Evolutionary conservation across 2,329 filamentous ascomycete genomes (phyloP).

Genomic region (Alternaria tenuissima): DNA sequence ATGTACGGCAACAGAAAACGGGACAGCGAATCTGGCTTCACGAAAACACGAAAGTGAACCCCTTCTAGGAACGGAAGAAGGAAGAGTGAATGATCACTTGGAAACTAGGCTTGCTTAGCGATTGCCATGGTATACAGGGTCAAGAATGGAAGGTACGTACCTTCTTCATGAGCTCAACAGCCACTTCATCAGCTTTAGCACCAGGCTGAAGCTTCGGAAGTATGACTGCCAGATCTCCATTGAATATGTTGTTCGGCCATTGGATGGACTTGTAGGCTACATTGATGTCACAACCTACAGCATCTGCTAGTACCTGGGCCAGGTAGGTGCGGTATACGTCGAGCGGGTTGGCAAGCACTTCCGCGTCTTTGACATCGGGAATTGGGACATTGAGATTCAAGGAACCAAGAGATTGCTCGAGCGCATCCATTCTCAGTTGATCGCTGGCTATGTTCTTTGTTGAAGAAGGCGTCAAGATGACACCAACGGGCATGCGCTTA

Average conservation of each 20-base stretch:
- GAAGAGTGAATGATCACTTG: constrained; percentile 71
- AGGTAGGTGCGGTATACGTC: constrained; percentile 37
- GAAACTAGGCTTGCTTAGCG: constrained; percentile 59
- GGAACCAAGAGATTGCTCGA: constrained; percentile 10
- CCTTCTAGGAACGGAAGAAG: constrained; percentile 67
- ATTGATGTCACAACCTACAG: constrained; percentile 23
- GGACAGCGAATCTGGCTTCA: constrained; percentile 66
- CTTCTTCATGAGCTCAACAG: constrained; percentile 32
- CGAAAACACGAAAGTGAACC: constrained; percentile 73
- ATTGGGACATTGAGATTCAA: background rate
- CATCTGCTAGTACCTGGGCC: constrained; percentile 25
- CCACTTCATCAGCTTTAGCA: constrained; percentile 25
- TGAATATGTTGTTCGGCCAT: constrained; percentile 42
- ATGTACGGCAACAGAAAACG: constrained; percentile 70
- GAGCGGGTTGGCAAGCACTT: constrained; percentile 34
- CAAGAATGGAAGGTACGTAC: constrained; percentile 17
- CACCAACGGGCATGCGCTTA: too few relatives aligned
- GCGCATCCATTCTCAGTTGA: constrained; percentile 10
- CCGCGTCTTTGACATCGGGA: background rate
- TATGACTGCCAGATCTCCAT: constrained; percentile 39
- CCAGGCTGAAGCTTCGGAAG: constrained; percentile 40
- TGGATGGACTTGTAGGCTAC: constrained; percentile 38
- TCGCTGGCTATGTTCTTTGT: too few relatives aligned
- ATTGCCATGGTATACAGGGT: too few relatives aligned
- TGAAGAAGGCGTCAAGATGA: too few relatives aligned